Percentiles rank a stretch among this genome's conserved stretches.
phyloP scores from a whole-genome alignment of 75 land plant species.

The Pinus albicaulis region DNA sequence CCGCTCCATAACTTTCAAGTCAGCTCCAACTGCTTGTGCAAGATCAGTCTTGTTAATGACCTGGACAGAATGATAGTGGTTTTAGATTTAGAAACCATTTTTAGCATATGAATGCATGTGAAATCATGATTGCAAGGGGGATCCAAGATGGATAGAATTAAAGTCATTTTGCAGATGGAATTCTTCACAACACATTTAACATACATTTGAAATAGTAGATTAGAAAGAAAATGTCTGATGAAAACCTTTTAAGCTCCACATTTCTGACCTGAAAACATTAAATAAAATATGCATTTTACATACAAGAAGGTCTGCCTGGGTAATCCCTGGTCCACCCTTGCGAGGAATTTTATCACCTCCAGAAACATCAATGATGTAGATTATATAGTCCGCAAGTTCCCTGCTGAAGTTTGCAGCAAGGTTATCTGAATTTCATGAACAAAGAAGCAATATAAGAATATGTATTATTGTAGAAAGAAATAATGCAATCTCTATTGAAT shows the following conservation, averaged over 20 bases:
- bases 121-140: neutral
- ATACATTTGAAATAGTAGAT: neutral
- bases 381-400: slow-evolving; percentile 95
- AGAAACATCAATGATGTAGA: slow-evolving; percentile 97
- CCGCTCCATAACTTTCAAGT: slow-evolving; percentile 88
- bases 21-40: slow-evolving; percentile 94
- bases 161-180: neutral
- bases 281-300: slow-evolving; percentile 14
- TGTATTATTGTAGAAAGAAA: no score
- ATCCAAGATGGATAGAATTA: neutral
- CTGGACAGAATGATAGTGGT: slow-evolving; percentile 21
- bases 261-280: slow-evolving; percentile 2
- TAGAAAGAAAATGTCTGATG: slow-evolving; percentile 1
- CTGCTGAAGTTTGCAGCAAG: slow-evolving; percentile 99
- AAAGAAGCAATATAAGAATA: no score
- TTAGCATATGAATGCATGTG: neutral
- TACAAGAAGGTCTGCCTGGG: slow-evolving; percentile 98
- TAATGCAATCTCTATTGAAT: no score
- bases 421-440: slow-evolving; percentile 20
- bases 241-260: neutral
- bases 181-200: neutral
- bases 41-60: slow-evolving; percentile 99
- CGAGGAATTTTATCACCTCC: slow-evolving; percentile 98
- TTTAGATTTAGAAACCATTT: neutral
- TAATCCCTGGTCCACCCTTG: slow-evolving; percentile 99